Conservation (phyloP, 148 eudicot genomes). For the Cornus suecica region DNA sequence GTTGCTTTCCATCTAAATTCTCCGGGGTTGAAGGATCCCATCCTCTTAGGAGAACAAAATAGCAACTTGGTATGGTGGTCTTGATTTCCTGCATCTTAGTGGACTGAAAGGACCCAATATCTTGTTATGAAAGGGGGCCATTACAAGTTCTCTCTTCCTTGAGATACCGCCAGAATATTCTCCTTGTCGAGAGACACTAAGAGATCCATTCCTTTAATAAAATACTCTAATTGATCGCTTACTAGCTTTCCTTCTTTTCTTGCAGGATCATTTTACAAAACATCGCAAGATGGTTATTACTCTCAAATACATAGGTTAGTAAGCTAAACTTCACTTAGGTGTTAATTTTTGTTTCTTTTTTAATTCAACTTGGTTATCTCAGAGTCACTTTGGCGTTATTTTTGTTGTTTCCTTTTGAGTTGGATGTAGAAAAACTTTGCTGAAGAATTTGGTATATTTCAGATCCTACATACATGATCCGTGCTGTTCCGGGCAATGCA, state of each 20-base stretch:
- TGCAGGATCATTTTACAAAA: conserved; percentile 72
- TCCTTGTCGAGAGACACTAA: neutral
- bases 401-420: conserved; percentile 2
- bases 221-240: neutral
- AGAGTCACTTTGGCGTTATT: neutral
- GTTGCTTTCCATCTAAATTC: neutral
- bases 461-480: conserved; percentile 99
- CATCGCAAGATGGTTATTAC: conserved; percentile 41
- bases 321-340: neutral
- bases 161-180: neutral
- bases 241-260: conserved; percentile 14
- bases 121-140: neutral
- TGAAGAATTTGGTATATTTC: conserved; percentile 23
- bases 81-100: conserved; percentile 5
- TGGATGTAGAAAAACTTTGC: neutral
- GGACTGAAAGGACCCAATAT: neutral
- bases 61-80: neutral
- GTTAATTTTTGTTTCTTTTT: neutral
- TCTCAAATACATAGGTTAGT: conserved; percentile 90
- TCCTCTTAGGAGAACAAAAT: neutral
- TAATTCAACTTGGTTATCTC: conserved; percentile 3
- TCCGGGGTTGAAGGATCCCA: neutral
- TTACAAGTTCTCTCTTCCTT: neutral
- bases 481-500: conserved; percentile 98
- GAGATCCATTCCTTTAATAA: neutral